Base-by-base conservation (phyloP, 2,329 filamentous ascomycete species). In the Teratosphaeria destructans region DNA sequence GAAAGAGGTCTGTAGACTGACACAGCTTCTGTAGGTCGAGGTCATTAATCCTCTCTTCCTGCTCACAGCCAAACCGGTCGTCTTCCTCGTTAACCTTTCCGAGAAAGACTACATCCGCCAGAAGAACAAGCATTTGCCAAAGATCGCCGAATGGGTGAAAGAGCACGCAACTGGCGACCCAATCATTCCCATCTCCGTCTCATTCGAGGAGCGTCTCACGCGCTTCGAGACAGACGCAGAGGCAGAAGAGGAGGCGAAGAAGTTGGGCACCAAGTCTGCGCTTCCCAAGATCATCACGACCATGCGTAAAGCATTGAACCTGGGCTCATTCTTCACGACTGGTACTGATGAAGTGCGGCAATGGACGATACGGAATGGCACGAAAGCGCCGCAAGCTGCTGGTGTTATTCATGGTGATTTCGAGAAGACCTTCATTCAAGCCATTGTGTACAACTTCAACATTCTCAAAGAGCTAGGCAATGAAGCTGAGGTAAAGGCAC, bases 351-450 rank as follows among this genome's bases (percentile, higher is more conserved):
- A 99, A 79, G 94, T 99, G 65, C 85, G 94, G 69, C 94, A 99
- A 79, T 99, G 94, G 95, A 99, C 94, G 29, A 90, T 99, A 73
- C 86, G 94, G 61, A 92, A 89, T 71, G 92, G 91, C 68, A 96
- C 88, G 73, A 99, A 99, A 81, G 94, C 94, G n/a, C 94, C 94
- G 19, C 89, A 95, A 72, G 94, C 94, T 54, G 94, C 94, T 43
- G 94, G 94, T 82, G 94, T 99, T 64, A 99, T 99, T 67, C 94
- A 99, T 78, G 90, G 87, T 66, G 94, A 99, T 74, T 97, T 99
- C 67, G 94, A 99, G 77, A 99, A 99, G 86, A 99, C 95, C 0
- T 99, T 99, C 74, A 99, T 99, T 70, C 95, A 99, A 78, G 88
- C 82, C 64, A 83, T 99, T 64, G 91, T 96, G 34, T 97, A 95